A percentile compares a stretch with the other conserved stretches of the same genome.
phyloP scores from a whole-genome alignment of 2,329 filamentous ascomycete species.

The Raffaelea ambrosiae region DNA sequence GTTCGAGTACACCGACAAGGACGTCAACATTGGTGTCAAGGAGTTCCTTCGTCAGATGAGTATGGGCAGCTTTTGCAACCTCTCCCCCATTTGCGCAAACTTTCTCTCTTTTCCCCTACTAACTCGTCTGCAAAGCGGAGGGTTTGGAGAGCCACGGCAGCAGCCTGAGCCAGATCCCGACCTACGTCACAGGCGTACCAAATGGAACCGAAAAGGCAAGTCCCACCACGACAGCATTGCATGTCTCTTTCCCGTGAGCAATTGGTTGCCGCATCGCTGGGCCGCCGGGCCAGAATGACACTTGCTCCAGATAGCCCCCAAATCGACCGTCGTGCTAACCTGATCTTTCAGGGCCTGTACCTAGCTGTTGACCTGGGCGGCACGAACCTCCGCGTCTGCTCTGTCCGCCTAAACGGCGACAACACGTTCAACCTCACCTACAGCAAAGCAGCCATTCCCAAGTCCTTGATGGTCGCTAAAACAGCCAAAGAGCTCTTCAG shows the following conservation, averaged over 20 bases:
- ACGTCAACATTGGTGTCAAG: conserved; percentile 70
- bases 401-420: conserved; percentile 85
- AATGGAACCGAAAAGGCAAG: conserved; percentile 92
- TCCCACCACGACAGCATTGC: background rate
- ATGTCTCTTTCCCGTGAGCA: background rate
- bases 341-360: conserved; percentile 66
- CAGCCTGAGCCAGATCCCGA: conserved; percentile 90
- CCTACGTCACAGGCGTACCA: conserved; percentile 90
- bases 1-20: conserved; percentile 74
- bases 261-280: too few relatives aligned
- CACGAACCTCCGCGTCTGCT: conserved; percentile 97
- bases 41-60: conserved; percentile 86
- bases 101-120: background rate
- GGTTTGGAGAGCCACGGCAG: conserved; percentile 70
- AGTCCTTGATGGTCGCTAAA: conserved; percentile 81
- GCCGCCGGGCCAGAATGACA: too few relatives aligned
- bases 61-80: conserved; percentile 16
- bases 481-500: conserved; percentile 80
- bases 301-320: too few relatives aligned
- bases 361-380: conserved; percentile 96
- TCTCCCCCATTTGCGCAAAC: background rate
- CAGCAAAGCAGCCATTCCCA: conserved; percentile 85
- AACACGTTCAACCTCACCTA: conserved; percentile 90
- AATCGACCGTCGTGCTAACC: background rate
- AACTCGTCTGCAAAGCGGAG: conserved; percentile 49